Conservation (phyloP, 1,139 yeast genomes). For the Magnusiomyces paraingens region DNA sequence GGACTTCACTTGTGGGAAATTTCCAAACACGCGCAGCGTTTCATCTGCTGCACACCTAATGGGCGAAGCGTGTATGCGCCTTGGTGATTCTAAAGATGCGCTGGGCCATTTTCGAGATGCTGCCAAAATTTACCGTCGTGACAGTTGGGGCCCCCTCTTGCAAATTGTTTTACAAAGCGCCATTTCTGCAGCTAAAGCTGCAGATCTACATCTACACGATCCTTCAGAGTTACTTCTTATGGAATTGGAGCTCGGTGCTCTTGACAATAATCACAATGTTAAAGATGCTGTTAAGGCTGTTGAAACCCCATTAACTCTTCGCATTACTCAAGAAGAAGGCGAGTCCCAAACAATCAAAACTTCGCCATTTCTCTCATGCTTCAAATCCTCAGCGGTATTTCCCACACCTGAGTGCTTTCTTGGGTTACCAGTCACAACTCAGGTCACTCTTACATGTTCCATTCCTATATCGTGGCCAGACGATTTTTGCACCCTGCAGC, state of each 20-base stretch:
- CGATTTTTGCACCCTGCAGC: conserved; percentile 10
- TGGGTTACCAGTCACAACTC: conserved; percentile 22
- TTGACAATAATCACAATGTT: not conserved
- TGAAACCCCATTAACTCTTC: not conserved
- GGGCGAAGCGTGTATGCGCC: conserved; percentile 29
- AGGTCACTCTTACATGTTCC: conserved; percentile 20
- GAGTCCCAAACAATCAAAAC: conserved; percentile 9
- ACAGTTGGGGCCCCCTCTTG: conserved; percentile 25
- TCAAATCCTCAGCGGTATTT: conserved; percentile 21
- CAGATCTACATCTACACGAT: not conserved
- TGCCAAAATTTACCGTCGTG: conserved; percentile 23
- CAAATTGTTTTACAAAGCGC: conserved; percentile 17
- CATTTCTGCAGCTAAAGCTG: conserved; percentile 2
- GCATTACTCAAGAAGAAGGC: not conserved
- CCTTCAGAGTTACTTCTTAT: conserved; percentile 19
- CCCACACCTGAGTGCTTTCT: conserved; percentile 21
- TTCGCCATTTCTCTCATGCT: conserved; percentile 5
- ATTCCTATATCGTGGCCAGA: conserved; percentile 6
- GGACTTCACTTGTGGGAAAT: conserved; percentile 24
- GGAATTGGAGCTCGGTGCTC: conserved; percentile 15
- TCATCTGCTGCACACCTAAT: conserved; percentile 33
- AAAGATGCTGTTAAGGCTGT: not conserved
- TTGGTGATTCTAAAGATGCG: conserved; percentile 38
- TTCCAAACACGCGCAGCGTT: conserved; percentile 36
- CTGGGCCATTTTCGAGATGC: conserved; percentile 24